Percentiles rank a stretch among this genome's conserved stretches.
These are phyloP conservation scores for Bonia amplexicaulis DNA, from an alignment of 176 grass and related monocot species.

Conservation along the genomic window DNA sequence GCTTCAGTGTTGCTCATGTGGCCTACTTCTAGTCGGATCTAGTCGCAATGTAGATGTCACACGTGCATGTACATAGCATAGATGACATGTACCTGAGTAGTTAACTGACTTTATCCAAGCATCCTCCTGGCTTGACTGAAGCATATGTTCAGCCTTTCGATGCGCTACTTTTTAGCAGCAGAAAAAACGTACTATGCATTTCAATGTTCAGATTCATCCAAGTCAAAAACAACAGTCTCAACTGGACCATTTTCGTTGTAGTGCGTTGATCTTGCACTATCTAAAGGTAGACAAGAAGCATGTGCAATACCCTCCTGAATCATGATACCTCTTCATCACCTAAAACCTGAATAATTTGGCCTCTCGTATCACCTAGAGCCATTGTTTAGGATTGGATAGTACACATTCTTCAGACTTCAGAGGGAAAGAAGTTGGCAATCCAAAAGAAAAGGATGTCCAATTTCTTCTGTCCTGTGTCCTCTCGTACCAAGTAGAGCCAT, in stretches of 20 bases:
- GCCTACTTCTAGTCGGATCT: not conserved
- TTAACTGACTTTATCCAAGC: too few relatives aligned
- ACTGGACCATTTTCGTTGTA: not conserved
- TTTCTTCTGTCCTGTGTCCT: constrained; percentile 4
- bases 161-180: not conserved
- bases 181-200: not conserved
- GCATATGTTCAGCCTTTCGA: not conserved
- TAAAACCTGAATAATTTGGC: constrained; percentile 15
- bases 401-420: not conserved
- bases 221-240: not conserved
- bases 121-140: not conserved
- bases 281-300: not conserved
- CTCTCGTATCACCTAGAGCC: constrained; percentile 34
- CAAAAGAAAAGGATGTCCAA: not conserved
- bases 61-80: not conserved
- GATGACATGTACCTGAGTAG: not conserved
- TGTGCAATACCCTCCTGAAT: not conserved
- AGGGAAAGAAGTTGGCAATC: not conserved
- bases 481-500: constrained; percentile 30
- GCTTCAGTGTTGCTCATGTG: not conserved
- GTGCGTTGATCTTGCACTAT: not conserved
- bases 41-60: too few relatives aligned
- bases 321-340: not conserved
- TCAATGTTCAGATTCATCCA: not conserved
- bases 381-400: not conserved